These are phyloP conservation scores for Aspergillus felis DNA, from an alignment of 2,329 filamentous ascomycete genomes.

Conservation along the genomic window DNA sequence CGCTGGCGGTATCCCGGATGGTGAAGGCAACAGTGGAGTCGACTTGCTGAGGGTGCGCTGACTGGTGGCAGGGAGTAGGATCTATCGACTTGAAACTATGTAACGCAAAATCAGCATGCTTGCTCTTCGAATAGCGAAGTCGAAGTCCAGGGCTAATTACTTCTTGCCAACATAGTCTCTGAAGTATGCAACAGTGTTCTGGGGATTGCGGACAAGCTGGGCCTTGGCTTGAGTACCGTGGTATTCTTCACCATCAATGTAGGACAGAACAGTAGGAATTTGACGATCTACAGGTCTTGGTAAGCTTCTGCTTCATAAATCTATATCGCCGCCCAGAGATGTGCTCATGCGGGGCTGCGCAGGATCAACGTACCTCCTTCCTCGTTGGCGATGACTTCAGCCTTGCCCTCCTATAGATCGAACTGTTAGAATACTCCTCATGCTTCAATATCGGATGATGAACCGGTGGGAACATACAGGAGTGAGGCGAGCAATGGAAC, in stretches of 20 bases:
- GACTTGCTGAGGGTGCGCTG: slow-evolving; percentile 78
- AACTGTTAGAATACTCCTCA: neutral
- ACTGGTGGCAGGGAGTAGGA: slow-evolving; percentile 88
- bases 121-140: neutral
- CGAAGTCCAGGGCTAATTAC: slow-evolving; percentile 44
- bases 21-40: slow-evolving; percentile 73
- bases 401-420: slow-evolving; percentile 70
- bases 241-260: slow-evolving; percentile 94
- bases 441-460: neutral
- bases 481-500: slow-evolving; percentile 87
- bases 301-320: slow-evolving; percentile 14
- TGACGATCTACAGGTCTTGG: slow-evolving; percentile 68
- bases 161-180: slow-evolving; percentile 93
- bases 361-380: slow-evolving; percentile 72
- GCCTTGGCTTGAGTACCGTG: slow-evolving; percentile 92
- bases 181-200: slow-evolving; percentile 94
- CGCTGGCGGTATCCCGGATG: slow-evolving; percentile 69
- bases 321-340: neutral
- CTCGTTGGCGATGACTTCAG: slow-evolving; percentile 97
- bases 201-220: slow-evolving; percentile 85
- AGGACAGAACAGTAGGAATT: slow-evolving; percentile 91
- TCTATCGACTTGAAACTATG: slow-evolving; percentile 86
- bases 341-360: slow-evolving; percentile 1
- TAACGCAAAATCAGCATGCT: slow-evolving; percentile 8
- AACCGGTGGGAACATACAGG: slow-evolving; percentile 40